Percentiles rank a stretch among this genome's conserved stretches.
phyloP scores from a whole-genome alignment of 1,139 yeast genomes.

The Suhomyces atakaporum region DNA sequence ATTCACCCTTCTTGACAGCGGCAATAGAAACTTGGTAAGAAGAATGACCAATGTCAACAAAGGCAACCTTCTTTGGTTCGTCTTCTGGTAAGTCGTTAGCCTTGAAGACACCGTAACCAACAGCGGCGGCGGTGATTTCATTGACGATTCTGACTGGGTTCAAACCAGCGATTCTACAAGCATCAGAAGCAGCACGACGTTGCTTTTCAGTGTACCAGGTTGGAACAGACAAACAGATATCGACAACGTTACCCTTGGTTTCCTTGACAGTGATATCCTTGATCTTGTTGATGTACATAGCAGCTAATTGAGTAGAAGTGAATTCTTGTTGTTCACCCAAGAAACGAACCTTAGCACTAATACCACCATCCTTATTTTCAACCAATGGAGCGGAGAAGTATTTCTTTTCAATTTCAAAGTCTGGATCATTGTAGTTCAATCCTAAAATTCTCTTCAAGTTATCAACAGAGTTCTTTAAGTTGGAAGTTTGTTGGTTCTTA shows the following conservation, averaged over 20 bases:
- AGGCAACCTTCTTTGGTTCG: conserved; percentile 85
- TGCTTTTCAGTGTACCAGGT: conserved; percentile 96
- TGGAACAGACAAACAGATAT: conserved; percentile 94
- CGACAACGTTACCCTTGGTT: conserved; percentile 77
- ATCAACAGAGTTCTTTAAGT: conserved; percentile 93
- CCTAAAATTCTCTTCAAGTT: conserved; percentile 92
- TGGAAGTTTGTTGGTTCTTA: conserved; percentile 93
- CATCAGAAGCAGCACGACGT: conserved; percentile 95
- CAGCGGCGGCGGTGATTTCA: conserved; percentile 98
- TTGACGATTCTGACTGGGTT: conserved; percentile 98
- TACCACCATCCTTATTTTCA: conserved; percentile 68
- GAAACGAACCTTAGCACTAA: conserved; percentile 84
- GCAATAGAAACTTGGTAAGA: conserved; percentile 90
- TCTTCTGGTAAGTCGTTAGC: conserved; percentile 92
- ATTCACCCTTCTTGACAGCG: conserved; percentile 93
- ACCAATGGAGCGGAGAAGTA: conserved; percentile 72
- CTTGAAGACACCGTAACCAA: conserved; percentile 98
- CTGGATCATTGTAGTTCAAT: conserved; percentile 73
- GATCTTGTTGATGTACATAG: conserved; percentile 92
- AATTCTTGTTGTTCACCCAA: conserved; percentile 78
- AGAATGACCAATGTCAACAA: conserved; percentile 96
- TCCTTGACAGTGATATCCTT: conserved; percentile 79
- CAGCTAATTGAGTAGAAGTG: conserved; percentile 86
- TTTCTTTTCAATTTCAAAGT: conserved; percentile 70
- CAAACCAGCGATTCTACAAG: conserved; percentile 92